Conservation (phyloP, 2,329 filamentous ascomycete species). For the Ascochyta rabiei region DNA sequence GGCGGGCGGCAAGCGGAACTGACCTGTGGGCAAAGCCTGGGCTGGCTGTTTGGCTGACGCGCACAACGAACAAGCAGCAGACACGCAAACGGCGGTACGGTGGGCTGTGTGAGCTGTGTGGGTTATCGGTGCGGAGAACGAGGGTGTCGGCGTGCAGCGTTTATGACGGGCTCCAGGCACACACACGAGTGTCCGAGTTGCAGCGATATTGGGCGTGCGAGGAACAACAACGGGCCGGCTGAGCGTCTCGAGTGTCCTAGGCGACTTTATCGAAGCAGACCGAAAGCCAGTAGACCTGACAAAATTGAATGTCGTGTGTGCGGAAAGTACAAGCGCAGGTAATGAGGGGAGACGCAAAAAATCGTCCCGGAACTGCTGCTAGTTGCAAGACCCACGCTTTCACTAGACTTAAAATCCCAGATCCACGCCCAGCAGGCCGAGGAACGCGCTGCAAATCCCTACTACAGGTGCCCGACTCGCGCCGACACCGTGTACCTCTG, state of each 20-base stretch:
- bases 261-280: conserved; percentile 33
- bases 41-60: conserved; percentile 16
- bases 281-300: conserved; percentile 29
- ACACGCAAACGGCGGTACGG: conserved; percentile 12
- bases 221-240: conserved; percentile 31
- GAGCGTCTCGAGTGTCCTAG: conserved; percentile 33
- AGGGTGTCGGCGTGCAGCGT: conserved; percentile 21
- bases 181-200: conserved; percentile 28
- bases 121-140: conserved; percentile 18
- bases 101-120: conserved; percentile 18
- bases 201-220: conserved; percentile 24
- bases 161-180: conserved; percentile 39
- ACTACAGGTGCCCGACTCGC: conserved; percentile 12
- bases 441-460: conserved; percentile 22
- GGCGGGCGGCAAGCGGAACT: conserved; percentile 28
- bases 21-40: conserved; percentile 31
- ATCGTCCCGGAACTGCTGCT: not conserved
- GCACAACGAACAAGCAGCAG: conserved; percentile 11
- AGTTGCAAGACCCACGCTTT: conserved; percentile 11
- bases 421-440: conserved; percentile 22
- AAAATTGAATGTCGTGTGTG: conserved; percentile 46
- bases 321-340: conserved; percentile 33
- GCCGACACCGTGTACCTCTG: conserved; percentile 4
- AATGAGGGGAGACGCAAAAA: conserved; percentile 22
- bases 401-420: conserved; percentile 1